phyloP scores from a whole-genome alignment of 352 stramenopile species.

The Phytophthora citrophthora region DNA sequence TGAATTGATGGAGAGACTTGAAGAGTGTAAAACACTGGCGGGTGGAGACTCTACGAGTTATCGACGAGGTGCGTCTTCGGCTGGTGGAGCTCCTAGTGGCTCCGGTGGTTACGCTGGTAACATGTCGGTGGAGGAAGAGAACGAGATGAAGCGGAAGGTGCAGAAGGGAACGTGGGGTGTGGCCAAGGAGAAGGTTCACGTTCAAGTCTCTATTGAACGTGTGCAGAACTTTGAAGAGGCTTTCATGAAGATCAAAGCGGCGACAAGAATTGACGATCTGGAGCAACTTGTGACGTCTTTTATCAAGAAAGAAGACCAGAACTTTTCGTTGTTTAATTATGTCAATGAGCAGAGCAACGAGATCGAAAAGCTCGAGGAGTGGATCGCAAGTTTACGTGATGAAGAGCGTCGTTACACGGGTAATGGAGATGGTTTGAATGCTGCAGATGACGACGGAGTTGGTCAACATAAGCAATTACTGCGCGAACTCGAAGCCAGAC shows the following conservation, averaged over 20 bases:
- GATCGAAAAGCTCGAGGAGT: conserved; percentile 92
- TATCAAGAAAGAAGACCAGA: conserved; percentile 97
- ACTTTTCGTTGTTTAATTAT: conserved; percentile 97
- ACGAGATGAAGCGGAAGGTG: conserved; percentile 74
- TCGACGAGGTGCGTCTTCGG: conserved; percentile 36
- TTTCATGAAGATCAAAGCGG: conserved; percentile 94
- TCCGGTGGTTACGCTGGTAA: conserved; percentile 39
- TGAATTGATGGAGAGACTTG: conserved; percentile 67
- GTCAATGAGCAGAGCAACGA: conserved; percentile 95
- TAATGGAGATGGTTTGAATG: conserved; percentile 62
- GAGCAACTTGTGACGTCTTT: conserved; percentile 93
- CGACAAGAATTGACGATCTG: conserved; percentile 92
- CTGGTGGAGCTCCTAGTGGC: conserved; percentile 13
- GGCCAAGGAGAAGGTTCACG: conserved; percentile 88
- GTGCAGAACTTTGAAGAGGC: conserved; percentile 96
- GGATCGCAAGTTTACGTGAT: conserved; percentile 68
- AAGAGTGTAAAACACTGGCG: conserved; percentile 56
- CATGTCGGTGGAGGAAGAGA: conserved; percentile 64
- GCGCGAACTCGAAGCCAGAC: conserved; percentile 85
- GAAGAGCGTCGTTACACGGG: conserved; percentile 90
- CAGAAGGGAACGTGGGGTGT: conserved; percentile 83
- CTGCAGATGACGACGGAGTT: conserved; percentile 76
- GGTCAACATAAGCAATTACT: conserved; percentile 92
- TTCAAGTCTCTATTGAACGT: conserved; percentile 89
- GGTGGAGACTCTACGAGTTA: conserved; percentile 39